Percentiles rank a stretch among this genome's conserved stretches.
Evolutionary conservation across 140 eudicot species (phyloP).

Genomic region (Erigeron philadelphicus): DNA sequence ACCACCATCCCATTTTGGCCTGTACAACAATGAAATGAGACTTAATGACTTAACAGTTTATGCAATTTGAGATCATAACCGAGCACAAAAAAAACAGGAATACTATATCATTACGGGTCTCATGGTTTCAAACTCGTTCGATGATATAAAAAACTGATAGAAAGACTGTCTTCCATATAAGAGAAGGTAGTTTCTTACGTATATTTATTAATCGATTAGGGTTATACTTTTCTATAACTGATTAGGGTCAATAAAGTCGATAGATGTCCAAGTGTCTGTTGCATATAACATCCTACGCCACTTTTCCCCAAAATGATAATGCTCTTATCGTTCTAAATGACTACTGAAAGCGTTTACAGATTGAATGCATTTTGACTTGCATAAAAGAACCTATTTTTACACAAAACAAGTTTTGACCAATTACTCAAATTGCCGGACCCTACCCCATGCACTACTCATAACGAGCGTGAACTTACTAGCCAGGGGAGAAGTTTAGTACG

Average conservation of each 20-base stretch:
- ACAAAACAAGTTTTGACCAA: not conserved
- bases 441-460: not conserved
- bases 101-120: too few species aligned
- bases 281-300: not conserved
- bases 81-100: too few species aligned
- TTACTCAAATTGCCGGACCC: not conserved
- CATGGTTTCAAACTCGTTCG: too few species aligned
- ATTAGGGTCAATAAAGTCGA: not conserved
- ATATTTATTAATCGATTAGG: not conserved
- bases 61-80: not conserved
- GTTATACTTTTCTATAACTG: not conserved
- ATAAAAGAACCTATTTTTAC: not conserved
- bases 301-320: too few species aligned
- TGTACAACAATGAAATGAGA: slow-evolving; percentile 2
- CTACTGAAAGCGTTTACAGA: not conserved
- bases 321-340: too few species aligned
- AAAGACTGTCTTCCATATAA: not conserved
- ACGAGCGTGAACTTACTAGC: not conserved
- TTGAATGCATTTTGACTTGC: not conserved
- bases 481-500: too few species aligned
- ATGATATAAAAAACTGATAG: not conserved
- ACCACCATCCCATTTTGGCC: slow-evolving; percentile 72
- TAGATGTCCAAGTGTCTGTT: not conserved
- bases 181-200: not conserved
- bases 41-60: not conserved